Evolutionary conservation across 305 asterid species (phyloP), one percentile per base, ranked within the genome.

Genomic region (Ajuga reptans): DNA sequence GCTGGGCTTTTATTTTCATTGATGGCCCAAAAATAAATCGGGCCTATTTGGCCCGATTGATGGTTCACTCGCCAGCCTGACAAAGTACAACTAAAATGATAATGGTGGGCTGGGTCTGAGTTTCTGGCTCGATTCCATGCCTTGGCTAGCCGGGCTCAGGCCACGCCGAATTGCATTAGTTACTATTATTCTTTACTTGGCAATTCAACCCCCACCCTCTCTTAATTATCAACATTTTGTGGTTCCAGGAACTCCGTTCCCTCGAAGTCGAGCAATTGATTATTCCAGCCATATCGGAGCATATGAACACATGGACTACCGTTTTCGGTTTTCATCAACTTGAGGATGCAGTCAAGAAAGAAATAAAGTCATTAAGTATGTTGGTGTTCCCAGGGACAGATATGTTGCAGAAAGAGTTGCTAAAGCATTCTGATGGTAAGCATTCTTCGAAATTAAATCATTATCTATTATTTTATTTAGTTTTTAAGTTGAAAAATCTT

Each of bases 281-380:
- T 68, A 91, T 93, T 75, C 99, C 97, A 21, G 97, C 99, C 69
- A 84, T 91, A 80, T 69, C 95, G 56, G 97, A 91, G 83, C 97
- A 93, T 79, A 75, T 82, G 87, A 83, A 80, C 84, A 93, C 92
- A 10, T 91, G 97, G 97, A 87, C 91, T 33, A 68, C 47, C 42
- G 84, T 74, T 75, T 93, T 93, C 50, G 97, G 96, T 76, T 93
- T 93, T 76, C 87, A 79, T 78, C 75, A 72, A 75, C 89, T 93
- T 10, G 85, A 84, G 58, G 79, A 79, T 73, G 70, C 75, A 9
- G 75, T 81, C 75, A 86, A 82, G 84, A 85, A 78, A 75, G 90
- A 83, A 67, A 84, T 81, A 67, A 90, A 84, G 70, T 80, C 92
- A 66, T 66, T 86, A 74, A 92, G 85, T 78, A 85, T 92, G 92